These are phyloP conservation scores for Cylindrotheca fusiformis DNA, from an alignment of 108 stramenopile genomes.

Conservation along the genomic window DNA sequence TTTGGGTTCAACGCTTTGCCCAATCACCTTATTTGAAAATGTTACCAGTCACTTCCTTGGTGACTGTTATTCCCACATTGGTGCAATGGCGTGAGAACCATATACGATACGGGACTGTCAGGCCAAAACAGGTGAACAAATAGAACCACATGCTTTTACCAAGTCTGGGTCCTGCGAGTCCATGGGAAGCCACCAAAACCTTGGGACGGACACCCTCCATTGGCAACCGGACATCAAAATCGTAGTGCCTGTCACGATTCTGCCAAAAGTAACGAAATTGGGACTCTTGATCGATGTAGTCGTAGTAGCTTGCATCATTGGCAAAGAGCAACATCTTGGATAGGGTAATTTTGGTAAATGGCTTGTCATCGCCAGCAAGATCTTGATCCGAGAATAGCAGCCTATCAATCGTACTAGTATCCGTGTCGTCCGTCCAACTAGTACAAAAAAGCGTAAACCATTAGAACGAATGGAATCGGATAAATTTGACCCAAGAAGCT, in stretches of 20 bases:
- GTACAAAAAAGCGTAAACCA: too few species aligned
- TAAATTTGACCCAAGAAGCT: too few species aligned
- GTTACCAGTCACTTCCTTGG: not conserved
- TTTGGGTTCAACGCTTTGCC: too few species aligned
- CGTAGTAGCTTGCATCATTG: slow-evolving; percentile 1
- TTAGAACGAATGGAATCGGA: too few species aligned
- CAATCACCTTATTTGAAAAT: too few species aligned
- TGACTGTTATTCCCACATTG: not conserved
- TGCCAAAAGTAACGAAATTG: not conserved
- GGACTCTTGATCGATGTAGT: slow-evolving; percentile 2
- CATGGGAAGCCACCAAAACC: not conserved
- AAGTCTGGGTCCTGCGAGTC: not conserved
- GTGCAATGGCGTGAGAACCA: not conserved
- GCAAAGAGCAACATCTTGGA: not conserved
- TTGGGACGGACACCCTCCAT: not conserved
- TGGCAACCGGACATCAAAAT: not conserved
- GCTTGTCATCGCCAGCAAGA: too few species aligned
- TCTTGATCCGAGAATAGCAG: too few species aligned
- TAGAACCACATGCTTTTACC: not conserved
- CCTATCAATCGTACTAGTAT: too few species aligned
- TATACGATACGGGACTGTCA: not conserved
- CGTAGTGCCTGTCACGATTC: not conserved
- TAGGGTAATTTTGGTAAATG: slow-evolving; percentile 1
- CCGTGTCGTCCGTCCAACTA: slow-evolving; percentile 1
- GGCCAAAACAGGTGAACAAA: not conserved